Evolutionary conservation across 2,329 filamentous ascomycete genomes (phyloP), one percentile per base, ranked within the genome.

Genomic region (Tolypocladium capitatum): DNA sequence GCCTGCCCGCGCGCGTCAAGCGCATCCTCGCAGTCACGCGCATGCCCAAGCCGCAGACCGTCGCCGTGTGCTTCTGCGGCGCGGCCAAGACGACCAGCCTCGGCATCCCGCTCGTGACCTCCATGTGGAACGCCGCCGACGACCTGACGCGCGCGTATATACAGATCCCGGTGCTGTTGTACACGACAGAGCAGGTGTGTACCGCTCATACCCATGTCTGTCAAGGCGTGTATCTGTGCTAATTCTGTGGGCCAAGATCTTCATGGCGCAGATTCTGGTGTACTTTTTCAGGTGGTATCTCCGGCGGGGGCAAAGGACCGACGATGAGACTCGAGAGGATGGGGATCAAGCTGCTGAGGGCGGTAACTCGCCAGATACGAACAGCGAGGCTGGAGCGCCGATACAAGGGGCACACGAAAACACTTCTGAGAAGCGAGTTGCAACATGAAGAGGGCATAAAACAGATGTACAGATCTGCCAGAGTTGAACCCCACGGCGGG

Each of bases 11-110:
- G 0, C 38, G 52, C n/a, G 6, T 65, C 41, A 56, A 60, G 48
- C 61, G 60, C 40, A 57, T 55, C 9, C n/a, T 78, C 2, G 73
- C 72, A 1, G 60, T 74, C 3, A 62, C 71, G 33, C 77, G 72
- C 56, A 70, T 84, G 59, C 65, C 73, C 0, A 74, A 73, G 34
- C 73, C 76, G 49, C 78, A 86, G 55, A 76, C 82, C 0, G 75
- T 86, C 45, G 81, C 84, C 0, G 76, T 85, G 14, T 86, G 82
- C 55, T 86, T 86, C 62, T 86, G 82, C 56, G 81, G 79, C 27
- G 81, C 83, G 0, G 83, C 83, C 14, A 88, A 88, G 63, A 85
- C 83, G 3, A 81, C 82, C 1, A 80, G 78, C 3, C 69, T 87
- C 49, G 82, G 83, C 0, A 83, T 87, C 8, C 83, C 83, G 0